These are phyloP conservation scores for Exophiala bonariae DNA, from an alignment of 2,329 filamentous ascomycete genomes.

Conservation along the genomic window DNA sequence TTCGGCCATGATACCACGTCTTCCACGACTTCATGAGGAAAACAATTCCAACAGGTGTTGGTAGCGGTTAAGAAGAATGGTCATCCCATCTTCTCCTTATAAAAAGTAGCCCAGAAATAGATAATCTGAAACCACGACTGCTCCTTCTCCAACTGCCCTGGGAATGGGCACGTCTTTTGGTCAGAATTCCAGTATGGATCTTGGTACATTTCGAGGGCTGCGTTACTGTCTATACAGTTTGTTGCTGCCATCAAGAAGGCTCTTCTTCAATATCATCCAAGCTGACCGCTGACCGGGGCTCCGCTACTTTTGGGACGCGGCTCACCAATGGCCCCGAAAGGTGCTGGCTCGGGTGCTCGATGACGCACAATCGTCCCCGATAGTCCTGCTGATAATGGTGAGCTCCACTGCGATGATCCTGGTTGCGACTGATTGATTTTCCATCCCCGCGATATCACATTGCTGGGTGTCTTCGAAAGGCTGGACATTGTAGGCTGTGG, in stretches of 20 bases:
- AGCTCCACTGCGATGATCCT: constrained; percentile 14
- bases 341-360: constrained; percentile 18
- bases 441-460: constrained; percentile 9
- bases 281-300: constrained; percentile 51
- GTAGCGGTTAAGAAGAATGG: neutral
- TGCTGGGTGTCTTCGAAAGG: constrained; percentile 7
- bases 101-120: neutral
- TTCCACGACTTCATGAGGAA: constrained; percentile 25
- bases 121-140: neutral
- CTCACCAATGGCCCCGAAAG: constrained; percentile 44
- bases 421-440: constrained; percentile 6
- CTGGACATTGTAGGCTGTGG: constrained; percentile 16
- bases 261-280: constrained; percentile 37
- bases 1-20: constrained; percentile 25
- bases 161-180: too few relatives aligned
- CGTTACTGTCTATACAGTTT: neutral
- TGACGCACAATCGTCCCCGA: constrained; percentile 6
- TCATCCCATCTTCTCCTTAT: neutral
- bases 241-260: neutral
- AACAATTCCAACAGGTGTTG: constrained; percentile 4
- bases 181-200: too few relatives aligned
- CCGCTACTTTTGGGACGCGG: constrained; percentile 20
- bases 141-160: too few relatives aligned
- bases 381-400: constrained; percentile 2
- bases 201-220: too few relatives aligned